Evolutionary conservation across 331 rosid genomes (phyloP).

Genomic region (Quercus lobata): DNA sequence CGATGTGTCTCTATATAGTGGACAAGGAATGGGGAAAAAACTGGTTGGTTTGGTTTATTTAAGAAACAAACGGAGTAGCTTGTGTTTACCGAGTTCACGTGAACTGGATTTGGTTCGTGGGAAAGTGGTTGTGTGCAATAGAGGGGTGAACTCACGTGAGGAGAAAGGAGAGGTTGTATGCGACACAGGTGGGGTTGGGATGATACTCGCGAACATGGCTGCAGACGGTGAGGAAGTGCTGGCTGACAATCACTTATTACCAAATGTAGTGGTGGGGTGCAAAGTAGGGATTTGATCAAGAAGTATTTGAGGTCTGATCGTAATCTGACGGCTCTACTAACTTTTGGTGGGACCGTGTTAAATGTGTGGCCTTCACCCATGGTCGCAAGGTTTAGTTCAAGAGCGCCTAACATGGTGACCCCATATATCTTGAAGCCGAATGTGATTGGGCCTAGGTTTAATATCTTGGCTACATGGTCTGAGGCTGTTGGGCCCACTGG

Average conservation of each 20-base stretch:
- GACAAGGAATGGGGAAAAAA: slow-evolving; percentile 58
- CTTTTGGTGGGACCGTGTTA: slow-evolving; percentile 71
- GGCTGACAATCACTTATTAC: slow-evolving; percentile 71
- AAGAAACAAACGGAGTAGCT: slow-evolving; percentile 30
- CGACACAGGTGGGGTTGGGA: slow-evolving; percentile 73
- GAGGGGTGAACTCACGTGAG: slow-evolving; percentile 70
- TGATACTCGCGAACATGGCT: slow-evolving; percentile 82
- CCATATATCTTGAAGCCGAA: slow-evolving; percentile 74
- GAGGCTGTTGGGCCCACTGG: slow-evolving; percentile 77
- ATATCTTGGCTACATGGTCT: slow-evolving; percentile 70
- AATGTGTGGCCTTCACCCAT: slow-evolving; percentile 76
- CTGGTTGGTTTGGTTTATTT: slow-evolving; percentile 45
- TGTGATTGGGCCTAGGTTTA: slow-evolving; percentile 85
- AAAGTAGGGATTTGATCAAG: slow-evolving; percentile 55
- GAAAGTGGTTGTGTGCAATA: slow-evolving; percentile 72
- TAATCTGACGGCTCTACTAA: slow-evolving; percentile 57
- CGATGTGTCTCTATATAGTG: slow-evolving; percentile 77
- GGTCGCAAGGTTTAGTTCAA: slow-evolving; percentile 46
- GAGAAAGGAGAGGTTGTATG: slow-evolving; percentile 76
- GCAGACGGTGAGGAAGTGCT: slow-evolving; percentile 74
- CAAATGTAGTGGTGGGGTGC: slow-evolving; percentile 72
- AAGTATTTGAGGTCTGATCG: slow-evolving; percentile 34
- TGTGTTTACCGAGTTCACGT: slow-evolving; percentile 71
- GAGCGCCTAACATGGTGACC: no score
- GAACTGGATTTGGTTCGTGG: slow-evolving; percentile 51